Evolutionary conservation across 768 basidiomycete genomes (phyloP).

Genomic region (Phaffia tasmanica): DNA sequence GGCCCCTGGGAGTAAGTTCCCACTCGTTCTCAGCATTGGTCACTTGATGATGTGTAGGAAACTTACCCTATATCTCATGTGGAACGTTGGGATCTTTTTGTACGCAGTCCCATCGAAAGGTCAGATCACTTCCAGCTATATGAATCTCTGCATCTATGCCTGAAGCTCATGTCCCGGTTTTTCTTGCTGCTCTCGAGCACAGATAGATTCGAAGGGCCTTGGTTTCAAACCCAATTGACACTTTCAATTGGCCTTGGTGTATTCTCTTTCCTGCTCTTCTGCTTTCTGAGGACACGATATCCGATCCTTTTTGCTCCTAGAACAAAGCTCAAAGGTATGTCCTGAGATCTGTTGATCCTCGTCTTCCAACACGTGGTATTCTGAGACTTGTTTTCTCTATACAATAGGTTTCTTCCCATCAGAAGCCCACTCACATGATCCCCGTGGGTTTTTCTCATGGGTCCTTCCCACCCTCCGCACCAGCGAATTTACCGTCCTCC

Average conservation of each 20-base stretch:
- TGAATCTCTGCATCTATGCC: too few species aligned
- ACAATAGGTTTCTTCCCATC: slow-evolving; percentile 76
- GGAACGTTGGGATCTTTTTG: too few species aligned
- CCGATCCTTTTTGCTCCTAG: slow-evolving; percentile 82
- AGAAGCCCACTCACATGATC: slow-evolving; percentile 73
- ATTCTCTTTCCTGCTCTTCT: slow-evolving; percentile 73
- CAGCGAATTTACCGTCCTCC: slow-evolving; percentile 83
- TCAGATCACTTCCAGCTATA: too few species aligned
- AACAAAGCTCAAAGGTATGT: slow-evolving; percentile 80
- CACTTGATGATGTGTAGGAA: too few species aligned
- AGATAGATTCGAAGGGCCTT: slow-evolving; percentile 65
- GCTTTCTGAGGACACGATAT: slow-evolving; percentile 75
- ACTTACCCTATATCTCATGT: too few species aligned
- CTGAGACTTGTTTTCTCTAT: background rate
- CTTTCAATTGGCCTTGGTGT: slow-evolving; percentile 70
- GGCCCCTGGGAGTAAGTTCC: too few species aligned
- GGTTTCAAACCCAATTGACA: slow-evolving; percentile 82
- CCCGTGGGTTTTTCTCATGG: slow-evolving; percentile 70
- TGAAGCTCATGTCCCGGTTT: too few species aligned
- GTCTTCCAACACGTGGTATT: slow-evolving; percentile 28
- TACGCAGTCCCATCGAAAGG: too few species aligned
- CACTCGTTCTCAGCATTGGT: too few species aligned
- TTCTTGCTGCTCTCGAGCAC: background rate
- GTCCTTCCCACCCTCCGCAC: slow-evolving; percentile 81
- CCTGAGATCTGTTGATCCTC: slow-evolving; percentile 30